Evolutionary conservation across 2,329 filamentous ascomycete genomes (phyloP).

Genomic region (Lecanoromycetidae sp.): DNA sequence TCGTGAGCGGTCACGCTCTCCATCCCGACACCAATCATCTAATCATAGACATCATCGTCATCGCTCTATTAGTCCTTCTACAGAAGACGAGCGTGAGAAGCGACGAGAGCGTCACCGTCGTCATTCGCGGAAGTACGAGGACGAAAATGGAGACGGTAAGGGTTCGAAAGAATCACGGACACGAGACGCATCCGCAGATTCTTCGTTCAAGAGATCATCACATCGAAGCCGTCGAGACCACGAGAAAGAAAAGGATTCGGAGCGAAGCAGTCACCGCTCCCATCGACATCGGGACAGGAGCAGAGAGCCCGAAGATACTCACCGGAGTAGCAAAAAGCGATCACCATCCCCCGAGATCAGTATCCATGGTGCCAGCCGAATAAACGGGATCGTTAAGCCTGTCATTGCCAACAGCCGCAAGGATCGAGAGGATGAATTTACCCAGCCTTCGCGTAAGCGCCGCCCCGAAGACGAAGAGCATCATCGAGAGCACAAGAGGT

Average conservation of each 20-base stretch:
- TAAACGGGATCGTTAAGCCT: conserved; percentile 24
- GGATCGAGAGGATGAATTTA: conserved; percentile 24
- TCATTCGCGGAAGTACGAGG: conserved; percentile 32
- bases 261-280: conserved; percentile 32
- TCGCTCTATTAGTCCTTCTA: conserved; percentile 38
- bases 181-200: conserved; percentile 53
- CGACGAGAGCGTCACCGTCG: conserved; percentile 38
- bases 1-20: conserved; percentile 14
- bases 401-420: conserved; percentile 18
- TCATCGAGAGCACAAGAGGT: conserved; percentile 26
- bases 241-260: conserved; percentile 33
- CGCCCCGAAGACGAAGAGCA: conserved; percentile 31
- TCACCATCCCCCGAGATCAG: conserved; percentile 21
- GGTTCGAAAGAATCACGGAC: conserved; percentile 38
- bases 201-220: conserved; percentile 42
- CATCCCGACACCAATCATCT: conserved; percentile 29
- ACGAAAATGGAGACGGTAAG: conserved; percentile 19
- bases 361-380: conserved; percentile 26
- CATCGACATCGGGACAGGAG: conserved; percentile 41
- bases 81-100: conserved; percentile 26
- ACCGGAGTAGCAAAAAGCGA: conserved; percentile 24
- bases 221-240: conserved; percentile 52
- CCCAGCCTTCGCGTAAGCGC: conserved; percentile 30
- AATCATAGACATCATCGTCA: conserved; percentile 40
- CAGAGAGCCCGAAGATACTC: conserved; percentile 14